A percentile compares a stretch with the other conserved stretches of the same genome.
Evolutionary conservation across 805 yeast species (phyloP).

Genomic region (Grigorovia humatica): DNA sequence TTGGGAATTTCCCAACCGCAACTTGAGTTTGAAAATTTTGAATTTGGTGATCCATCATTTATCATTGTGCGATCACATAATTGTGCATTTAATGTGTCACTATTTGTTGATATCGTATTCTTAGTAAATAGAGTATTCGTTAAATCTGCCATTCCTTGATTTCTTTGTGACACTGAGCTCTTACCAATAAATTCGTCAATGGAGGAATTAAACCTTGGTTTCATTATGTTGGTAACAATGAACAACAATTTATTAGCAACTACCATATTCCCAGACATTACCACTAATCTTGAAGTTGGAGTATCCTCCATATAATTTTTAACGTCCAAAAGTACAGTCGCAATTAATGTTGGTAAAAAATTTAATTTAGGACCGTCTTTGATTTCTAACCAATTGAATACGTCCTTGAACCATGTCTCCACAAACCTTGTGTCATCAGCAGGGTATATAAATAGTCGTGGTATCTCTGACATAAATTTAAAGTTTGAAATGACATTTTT

Average conservation of each 20-base stretch:
- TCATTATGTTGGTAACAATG: conserved; percentile 41
- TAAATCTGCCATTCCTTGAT: too few species aligned
- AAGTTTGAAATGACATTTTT: conserved; percentile 25
- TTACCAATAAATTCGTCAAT: neutral
- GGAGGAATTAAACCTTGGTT: conserved; percentile 21
- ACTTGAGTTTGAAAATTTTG: conserved; percentile 11
- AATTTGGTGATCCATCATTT: conserved; percentile 2
- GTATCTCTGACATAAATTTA: conserved; percentile 25
- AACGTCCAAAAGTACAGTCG: conserved; percentile 20
- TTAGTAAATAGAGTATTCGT: neutral
- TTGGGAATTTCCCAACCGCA: conserved; percentile 35
- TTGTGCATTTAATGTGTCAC: neutral
- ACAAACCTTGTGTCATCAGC: conserved; percentile 20
- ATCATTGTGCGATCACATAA: neutral
- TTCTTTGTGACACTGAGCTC: too few species aligned
- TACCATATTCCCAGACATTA: conserved; percentile 49
- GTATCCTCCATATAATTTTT: conserved; percentile 13
- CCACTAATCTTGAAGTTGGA: conserved; percentile 39
- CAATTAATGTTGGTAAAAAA: conserved; percentile 22
- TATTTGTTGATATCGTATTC: neutral
- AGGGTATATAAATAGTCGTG: conserved; percentile 31
- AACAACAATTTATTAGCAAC: conserved; percentile 51
- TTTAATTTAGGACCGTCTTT: conserved; percentile 32
- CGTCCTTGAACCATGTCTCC: conserved; percentile 31
- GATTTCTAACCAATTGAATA: conserved; percentile 33